A percentile compares a stretch with the other conserved stretches of the same genome.
Evolutionary conservation across 495 filamentous ascomycete genomes (phyloP).

Genomic region (Bacidia gigantensis): DNA sequence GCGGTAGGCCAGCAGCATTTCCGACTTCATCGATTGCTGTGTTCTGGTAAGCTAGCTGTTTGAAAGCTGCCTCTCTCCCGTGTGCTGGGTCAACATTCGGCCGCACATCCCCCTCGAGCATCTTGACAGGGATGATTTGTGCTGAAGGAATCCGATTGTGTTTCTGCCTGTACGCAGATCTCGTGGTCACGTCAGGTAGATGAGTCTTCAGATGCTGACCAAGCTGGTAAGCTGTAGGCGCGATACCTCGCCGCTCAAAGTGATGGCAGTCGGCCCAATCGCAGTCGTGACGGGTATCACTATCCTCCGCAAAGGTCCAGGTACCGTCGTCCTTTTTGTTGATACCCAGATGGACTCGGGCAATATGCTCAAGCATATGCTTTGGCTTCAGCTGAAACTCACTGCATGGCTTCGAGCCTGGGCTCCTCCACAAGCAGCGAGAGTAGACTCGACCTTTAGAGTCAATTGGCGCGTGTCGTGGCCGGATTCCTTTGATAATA

Average conservation of each 20-base stretch:
- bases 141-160: conserved; percentile 21
- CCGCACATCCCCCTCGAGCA: conserved; percentile 31
- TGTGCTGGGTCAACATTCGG: conserved; percentile 31
- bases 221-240: conserved; percentile 28
- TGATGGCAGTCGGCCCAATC: conserved; percentile 42
- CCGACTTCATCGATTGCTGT: conserved; percentile 69
- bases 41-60: conserved; percentile 39
- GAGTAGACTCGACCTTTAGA: conserved; percentile 44
- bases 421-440: conserved; percentile 42
- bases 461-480: conserved; percentile 60
- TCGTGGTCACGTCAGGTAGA: conserved; percentile 33
- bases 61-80: conserved; percentile 28
- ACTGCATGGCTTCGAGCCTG: conserved; percentile 38
- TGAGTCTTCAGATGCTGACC: conserved; percentile 53
- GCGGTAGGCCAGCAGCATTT: conserved; percentile 70
- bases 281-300: conserved; percentile 27
- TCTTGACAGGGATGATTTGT: conserved; percentile 41
- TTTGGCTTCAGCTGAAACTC: conserved; percentile 45
- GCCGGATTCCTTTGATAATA: conserved; percentile 84
- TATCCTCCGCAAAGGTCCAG: conserved; percentile 3
- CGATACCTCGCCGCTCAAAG: conserved; percentile 25
- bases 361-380: conserved; percentile 61
- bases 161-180: conserved; percentile 18
- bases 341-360: conserved; percentile 53
- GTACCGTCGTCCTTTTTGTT: conserved; percentile 35